phyloP scores from a whole-genome alignment of 116 monocot genomes.

The Phalaenopsis hybrid region DNA sequence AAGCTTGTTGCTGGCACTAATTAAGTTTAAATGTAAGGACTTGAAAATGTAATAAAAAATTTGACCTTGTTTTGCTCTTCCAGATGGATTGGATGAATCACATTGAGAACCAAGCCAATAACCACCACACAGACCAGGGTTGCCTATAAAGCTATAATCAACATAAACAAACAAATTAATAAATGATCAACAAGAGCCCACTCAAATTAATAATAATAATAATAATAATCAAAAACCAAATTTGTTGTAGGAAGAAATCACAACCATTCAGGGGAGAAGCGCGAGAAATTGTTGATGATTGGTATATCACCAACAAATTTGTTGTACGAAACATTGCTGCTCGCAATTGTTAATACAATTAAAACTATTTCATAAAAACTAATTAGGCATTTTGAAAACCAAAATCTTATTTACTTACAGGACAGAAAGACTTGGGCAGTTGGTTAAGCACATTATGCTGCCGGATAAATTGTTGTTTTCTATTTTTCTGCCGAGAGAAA shows the following conservation, averaged over 20 bases:
- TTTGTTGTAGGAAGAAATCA: neutral
- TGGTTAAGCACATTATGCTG: slow-evolving; percentile 48
- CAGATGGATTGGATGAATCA: slow-evolving; percentile 20
- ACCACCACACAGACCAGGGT: slow-evolving; percentile 86
- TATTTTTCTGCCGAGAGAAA: slow-evolving; percentile 31
- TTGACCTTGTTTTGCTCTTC: slow-evolving; percentile 31
- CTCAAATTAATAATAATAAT: neutral
- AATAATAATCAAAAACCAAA: neutral
- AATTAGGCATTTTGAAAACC: neutral
- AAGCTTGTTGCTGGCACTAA: neutral
- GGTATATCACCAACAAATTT: slow-evolving; percentile 64
- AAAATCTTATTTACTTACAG: slow-evolving; percentile 48
- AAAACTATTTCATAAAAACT: neutral
- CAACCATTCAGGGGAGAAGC: slow-evolving; percentile 79
- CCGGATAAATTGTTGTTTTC: slow-evolving; percentile 77
- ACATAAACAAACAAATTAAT: neutral
- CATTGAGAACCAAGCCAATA: slow-evolving; percentile 67
- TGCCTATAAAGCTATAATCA: slow-evolving; percentile 68
- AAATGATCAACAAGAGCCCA: neutral
- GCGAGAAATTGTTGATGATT: slow-evolving; percentile 66
- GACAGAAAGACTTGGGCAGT: slow-evolving; percentile 64
- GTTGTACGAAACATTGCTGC: slow-evolving; percentile 89
- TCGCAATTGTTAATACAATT: neutral
- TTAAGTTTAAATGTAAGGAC: neutral
- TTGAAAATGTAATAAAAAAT: neutral